A percentile compares a stretch with the other conserved stretches of the same genome.
These are phyloP conservation scores for Leishmania martiniquensis DNA, from an alignment of 208 protist genomes.

Conservation along the genomic window DNA sequence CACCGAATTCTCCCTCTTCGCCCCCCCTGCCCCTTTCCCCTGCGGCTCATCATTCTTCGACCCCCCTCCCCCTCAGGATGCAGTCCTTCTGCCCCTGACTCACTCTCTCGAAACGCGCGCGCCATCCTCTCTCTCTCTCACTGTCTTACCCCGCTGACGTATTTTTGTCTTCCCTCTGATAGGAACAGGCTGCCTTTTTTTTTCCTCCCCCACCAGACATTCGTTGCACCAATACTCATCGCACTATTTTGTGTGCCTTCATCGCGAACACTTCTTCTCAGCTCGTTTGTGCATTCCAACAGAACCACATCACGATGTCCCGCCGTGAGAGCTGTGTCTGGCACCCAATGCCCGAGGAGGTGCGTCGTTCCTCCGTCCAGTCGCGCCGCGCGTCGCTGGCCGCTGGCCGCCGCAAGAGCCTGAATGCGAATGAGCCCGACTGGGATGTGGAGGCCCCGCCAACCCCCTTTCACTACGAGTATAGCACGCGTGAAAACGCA, in stretches of 20 bases:
- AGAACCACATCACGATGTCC: constrained; percentile 29
- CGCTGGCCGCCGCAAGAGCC: constrained; percentile 41
- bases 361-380: constrained; percentile 50
- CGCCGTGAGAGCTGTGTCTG: constrained; percentile 55
- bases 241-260: background rate
- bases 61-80: background rate
- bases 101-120: background rate
- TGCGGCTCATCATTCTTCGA: background rate
- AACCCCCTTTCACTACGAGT: constrained; percentile 29
- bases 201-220: too few relatives aligned
- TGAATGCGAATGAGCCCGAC: constrained; percentile 34
- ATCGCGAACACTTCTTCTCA: background rate
- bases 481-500: constrained; percentile 22
- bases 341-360: constrained; percentile 68
- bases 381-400: constrained; percentile 53
- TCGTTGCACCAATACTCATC: too few relatives aligned
- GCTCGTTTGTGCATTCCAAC: background rate
- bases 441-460: constrained; percentile 53
- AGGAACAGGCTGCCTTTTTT: background rate
- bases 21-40: background rate
- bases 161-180: background rate
- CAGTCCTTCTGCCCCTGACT: background rate
- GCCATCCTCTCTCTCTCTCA: background rate
- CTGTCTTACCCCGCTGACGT: background rate
- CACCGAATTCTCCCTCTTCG: background rate